A percentile compares a stretch with the other conserved stretches of the same genome.
phyloP scores from a whole-genome alignment of 306 rosid genomes.

The Rosa chinensis region DNA sequence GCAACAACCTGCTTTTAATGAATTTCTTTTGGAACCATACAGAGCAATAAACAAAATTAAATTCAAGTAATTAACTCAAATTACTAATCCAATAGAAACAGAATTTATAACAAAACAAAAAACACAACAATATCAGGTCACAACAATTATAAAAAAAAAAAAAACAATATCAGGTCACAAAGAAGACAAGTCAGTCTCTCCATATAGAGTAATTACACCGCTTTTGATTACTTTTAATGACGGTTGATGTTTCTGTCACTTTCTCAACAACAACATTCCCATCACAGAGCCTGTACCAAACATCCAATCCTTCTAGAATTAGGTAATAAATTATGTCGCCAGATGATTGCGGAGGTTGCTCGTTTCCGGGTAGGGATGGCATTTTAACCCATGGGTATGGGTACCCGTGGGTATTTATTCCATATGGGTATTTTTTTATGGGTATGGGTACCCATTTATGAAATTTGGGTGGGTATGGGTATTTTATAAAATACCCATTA shows the following conservation, averaged over 20 bases:
- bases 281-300: conserved; percentile 59
- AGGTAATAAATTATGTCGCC: conserved; percentile 58
- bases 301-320: conserved; percentile 69
- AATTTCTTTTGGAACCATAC: too few relatives aligned
- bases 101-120: neutral
- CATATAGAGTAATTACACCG: conserved; percentile 43
- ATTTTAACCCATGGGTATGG: too few relatives aligned
- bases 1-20: too few relatives aligned
- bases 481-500: too few relatives aligned
- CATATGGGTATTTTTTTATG: too few relatives aligned
- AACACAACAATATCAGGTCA: neutral
- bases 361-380: too few relatives aligned
- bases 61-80: neutral
- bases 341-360: conserved; percentile 28
- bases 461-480: too few relatives aligned
- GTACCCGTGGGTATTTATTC: too few relatives aligned
- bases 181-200: conserved; percentile 33
- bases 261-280: conserved; percentile 62
- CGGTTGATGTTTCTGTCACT: conserved; percentile 34
- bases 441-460: too few relatives aligned
- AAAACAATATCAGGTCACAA: neutral
- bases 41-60: too few relatives aligned
- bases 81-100: neutral
- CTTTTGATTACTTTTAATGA: conserved; percentile 30
- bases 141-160: too few relatives aligned